Base-by-base conservation (phyloP, 1,139 yeast genomes). In the Yamadazyma membranifaciens region DNA sequence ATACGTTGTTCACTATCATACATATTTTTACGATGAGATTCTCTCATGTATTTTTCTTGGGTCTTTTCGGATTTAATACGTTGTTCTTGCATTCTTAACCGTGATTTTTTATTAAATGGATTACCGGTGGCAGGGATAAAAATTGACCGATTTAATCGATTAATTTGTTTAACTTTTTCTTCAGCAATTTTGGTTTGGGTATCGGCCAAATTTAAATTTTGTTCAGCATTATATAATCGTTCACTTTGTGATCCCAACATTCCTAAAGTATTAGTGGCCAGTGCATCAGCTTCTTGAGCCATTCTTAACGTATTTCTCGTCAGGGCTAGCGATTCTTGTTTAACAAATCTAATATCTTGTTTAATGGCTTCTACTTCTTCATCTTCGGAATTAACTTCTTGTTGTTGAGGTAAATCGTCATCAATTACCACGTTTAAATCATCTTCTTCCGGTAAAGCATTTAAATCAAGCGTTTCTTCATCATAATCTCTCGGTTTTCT, bases 181-280 rank as follows among this genome's bases (percentile, higher is more conserved):
- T 85, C 89, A 6, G 96, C 96, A 44, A 86, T 78, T 51, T 81
- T 73, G 46, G 88, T 87, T 58, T 89, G 96, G 2, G 89, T 83
- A 45, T 83, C 87, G 34, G 95, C 87, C 43, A 86, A 65, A 42
- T 87, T 78, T 51, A 92, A 65, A 52, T 82, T 83, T 51, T 80
- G 81, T 59, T 91, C 97, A 14, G 92, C 82, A 55, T 78, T 80
- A 58, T 84, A 86, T 48, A 92, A 69, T 39, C 88, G 71, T 59
- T 89, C 97, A 42, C 95, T 83, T 62, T 94, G 98, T 15, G 92
- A 80, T 24, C 98, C 98, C 41, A 92, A 74, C 81, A 88, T 82
- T 22, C 97, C 97, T 51, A 91, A 67, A 0, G 98, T 85, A 59
- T 91, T 88, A 40, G 88, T 77, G 20, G 96, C 98, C 7, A 91